Evolutionary conservation across 129 eudicot genomes (phyloP), one percentile per base, ranked within the genome.

Genomic region (Arctium lappa): DNA sequence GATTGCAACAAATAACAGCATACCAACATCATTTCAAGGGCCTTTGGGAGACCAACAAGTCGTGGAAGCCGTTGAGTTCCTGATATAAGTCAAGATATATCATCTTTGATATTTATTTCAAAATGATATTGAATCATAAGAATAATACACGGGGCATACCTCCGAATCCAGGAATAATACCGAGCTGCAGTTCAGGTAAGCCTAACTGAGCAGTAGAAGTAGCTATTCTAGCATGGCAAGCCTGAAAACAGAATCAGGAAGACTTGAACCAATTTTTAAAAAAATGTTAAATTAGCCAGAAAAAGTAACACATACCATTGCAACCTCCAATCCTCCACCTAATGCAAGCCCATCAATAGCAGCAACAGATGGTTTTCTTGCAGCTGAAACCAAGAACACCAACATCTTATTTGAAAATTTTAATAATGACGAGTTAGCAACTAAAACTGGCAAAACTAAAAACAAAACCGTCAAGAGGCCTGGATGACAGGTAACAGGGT

Each of bases 11-110:
- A 16, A 69, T 60, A 63, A 32, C 44, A 79, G 39, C 89, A 70
- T 91, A 96, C 99, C 94, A 96, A 83, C 92, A 96, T 90, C 97
- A 96, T 96, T 82, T 96, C 99, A 68, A 96, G 98, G 79, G 97
- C 85, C 86, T 96, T 96, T 53, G 99, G 60, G 30, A 93, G 89
- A 63, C 99, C 98, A 73, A 93, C 99, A 53, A 96, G 99, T 73
- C 98, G 97, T 60, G 98, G 99, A 84, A 96, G 98, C 78, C 97
- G 88, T 75, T 96, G 99, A 10, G 99, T 96, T 69, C 99, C 99
- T 96, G 94, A 73, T 48, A 83, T 72, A 77, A 69, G 40, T 38
- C 40, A 71, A 12, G 38, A 81, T 50, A 50, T 50, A 50, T 50
- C 79, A 30, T 30, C 12, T 46, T 46, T 11, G 13, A 46, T 46